Base-by-base conservation (phyloP, 345 rosid genomes). In the Sisymbrium altissimum region DNA sequence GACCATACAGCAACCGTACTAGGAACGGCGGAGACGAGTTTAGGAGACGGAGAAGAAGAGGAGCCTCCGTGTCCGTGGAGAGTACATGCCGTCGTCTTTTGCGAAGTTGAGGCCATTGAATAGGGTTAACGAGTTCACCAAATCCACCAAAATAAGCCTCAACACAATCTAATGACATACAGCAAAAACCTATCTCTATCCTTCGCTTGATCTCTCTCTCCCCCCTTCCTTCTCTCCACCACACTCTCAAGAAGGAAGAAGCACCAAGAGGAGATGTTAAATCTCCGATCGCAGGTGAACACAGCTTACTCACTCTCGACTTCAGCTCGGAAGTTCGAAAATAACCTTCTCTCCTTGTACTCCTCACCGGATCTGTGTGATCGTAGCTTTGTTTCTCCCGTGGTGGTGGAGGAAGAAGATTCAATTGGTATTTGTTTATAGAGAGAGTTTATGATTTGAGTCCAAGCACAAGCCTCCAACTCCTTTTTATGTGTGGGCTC, bases 71-170 rank as follows among this genome's bases (percentile, higher is more conserved):
- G 54, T 12, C 55, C 62, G 68, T 70, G 79, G 38, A 62, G 75
- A 69, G 53, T 5, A 73, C 80, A 79, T 52, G 75, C 81, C 97
- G 96, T 80, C 93, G 93, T 66, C 81, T 81, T 88, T 91, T 91
- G 66, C 97, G 89, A 27, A 89, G 86, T 48, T 91, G 97, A 60
- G 97, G 97, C 93, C 97, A 91, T 94, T 91, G 98, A 59, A 88
- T 72, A 44, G 97, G 97, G 78, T 94, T 94, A 38, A 83, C 85
- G 49, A 87, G 89, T 80, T 80, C 90, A 45, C 96, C 93, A 82
- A 89, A 84, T 87, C 90, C 97, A 83, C 90, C 85, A 78, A 79
- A 78, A 77, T 78, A 78, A 78, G 83, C 78, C 85, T 74, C 93
- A 39, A 68, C 66, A 76, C 93, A 94, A 71, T 87, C 91, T 72